phyloP scores from a whole-genome alignment of 257 asterid species.

The Lantana camara region DNA sequence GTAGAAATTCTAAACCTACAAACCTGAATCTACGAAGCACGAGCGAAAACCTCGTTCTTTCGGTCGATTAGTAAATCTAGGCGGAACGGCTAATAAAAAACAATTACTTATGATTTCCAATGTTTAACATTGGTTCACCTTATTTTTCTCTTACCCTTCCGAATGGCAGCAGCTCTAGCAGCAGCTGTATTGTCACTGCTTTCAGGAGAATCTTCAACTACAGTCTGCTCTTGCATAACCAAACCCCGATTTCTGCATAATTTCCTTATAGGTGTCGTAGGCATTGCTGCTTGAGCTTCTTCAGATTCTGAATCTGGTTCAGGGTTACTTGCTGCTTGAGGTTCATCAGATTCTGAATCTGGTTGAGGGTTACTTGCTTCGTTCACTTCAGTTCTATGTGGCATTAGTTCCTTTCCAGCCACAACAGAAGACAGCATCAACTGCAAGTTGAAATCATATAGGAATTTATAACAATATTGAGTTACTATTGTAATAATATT shows the following conservation, averaged over 20 bases:
- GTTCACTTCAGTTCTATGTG: constrained; percentile 51
- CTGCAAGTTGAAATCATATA: constrained; percentile 43
- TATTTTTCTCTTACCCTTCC: constrained; percentile 73
- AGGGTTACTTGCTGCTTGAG: constrained; percentile 32
- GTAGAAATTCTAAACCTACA: constrained; percentile 1
- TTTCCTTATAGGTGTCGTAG: constrained; percentile 90
- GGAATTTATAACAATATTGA: not conserved
- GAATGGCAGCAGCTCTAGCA: constrained; percentile 52
- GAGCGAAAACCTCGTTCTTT: not conserved
- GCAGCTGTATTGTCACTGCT: constrained; percentile 42
- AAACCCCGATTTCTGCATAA: constrained; percentile 82
- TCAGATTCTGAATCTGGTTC: constrained; percentile 32
- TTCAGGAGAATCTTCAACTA: constrained; percentile 89
- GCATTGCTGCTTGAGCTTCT: constrained; percentile 42
- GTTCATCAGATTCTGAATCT: constrained; percentile 35
- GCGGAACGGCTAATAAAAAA: not conserved
- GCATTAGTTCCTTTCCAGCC: constrained; percentile 88
- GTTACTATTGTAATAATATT: not conserved
- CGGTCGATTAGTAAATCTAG: not conserved
- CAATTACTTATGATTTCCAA: constrained; percentile 1
- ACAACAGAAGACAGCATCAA: constrained; percentile 68
- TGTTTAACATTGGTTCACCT: constrained; percentile 11
- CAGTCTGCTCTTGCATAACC: constrained; percentile 78
- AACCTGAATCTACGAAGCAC: not conserved
- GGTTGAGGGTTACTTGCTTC: constrained; percentile 27